Conservation (phyloP, 345 rosid species). For the Tarenaya hassleriana region DNA sequence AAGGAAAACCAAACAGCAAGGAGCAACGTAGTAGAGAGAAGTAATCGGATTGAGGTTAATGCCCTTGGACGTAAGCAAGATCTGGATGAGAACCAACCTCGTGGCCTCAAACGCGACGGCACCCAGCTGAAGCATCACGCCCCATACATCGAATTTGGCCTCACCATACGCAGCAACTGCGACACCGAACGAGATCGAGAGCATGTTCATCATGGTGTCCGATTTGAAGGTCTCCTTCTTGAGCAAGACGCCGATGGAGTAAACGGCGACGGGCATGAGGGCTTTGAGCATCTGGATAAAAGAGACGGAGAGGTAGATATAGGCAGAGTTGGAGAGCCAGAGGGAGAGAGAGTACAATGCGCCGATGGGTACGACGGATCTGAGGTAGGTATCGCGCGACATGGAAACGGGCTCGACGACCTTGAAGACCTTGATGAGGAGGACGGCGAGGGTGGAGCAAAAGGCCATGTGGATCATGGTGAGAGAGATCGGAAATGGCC, state of each 20-base stretch:
- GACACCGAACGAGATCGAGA: slow-evolving; percentile 90
- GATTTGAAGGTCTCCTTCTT: slow-evolving; percentile 62
- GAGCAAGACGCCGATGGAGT: slow-evolving; percentile 74
- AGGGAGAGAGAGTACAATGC: no score
- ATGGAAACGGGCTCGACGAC: slow-evolving; percentile 92
- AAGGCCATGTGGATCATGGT: slow-evolving; percentile 99
- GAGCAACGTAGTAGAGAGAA: slow-evolving; percentile 76
- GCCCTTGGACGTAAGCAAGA: slow-evolving; percentile 82
- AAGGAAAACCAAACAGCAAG: slow-evolving; percentile 78
- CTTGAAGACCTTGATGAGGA: slow-evolving; percentile 86
- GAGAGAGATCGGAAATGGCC: slow-evolving; percentile 96
- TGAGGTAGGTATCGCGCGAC: no score
- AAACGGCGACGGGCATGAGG: slow-evolving; percentile 94
- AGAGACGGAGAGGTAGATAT: slow-evolving; percentile 90
- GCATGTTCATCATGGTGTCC: slow-evolving; percentile 80
- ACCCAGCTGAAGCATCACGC: slow-evolving; percentile 77
- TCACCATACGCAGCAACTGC: slow-evolving; percentile 90
- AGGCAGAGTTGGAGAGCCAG: slow-evolving; percentile 98
- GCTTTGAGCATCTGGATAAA: slow-evolving; percentile 98
- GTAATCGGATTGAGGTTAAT: slow-evolving; percentile 81
- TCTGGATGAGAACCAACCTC: slow-evolving; percentile 80
- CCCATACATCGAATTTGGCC: slow-evolving; percentile 88
- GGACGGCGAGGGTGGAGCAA: slow-evolving; percentile 75
- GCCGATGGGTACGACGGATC: no score
- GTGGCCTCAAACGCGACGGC: slow-evolving; percentile 95